Evolutionary conservation across 345 rosid species (phyloP).

Genomic region (Boechera stricta): DNA sequence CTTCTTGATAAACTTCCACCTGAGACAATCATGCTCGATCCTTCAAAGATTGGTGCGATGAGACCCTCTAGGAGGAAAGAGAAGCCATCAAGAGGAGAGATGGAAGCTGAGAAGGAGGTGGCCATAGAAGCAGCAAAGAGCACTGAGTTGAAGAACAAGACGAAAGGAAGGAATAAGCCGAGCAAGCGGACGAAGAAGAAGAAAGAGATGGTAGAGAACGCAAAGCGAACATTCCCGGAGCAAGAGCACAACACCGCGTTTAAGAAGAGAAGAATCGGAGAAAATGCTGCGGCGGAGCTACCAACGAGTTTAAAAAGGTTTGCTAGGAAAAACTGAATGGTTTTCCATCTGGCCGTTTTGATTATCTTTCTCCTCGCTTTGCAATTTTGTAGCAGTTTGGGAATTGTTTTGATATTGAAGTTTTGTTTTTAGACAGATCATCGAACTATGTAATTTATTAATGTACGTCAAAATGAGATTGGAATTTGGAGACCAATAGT

Average conservation of each 20-base stretch:
- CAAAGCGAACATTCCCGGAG: slow-evolving; percentile 76
- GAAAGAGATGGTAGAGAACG: slow-evolving; percentile 56
- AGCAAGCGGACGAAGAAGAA: slow-evolving; percentile 72
- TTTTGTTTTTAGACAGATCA: not conserved
- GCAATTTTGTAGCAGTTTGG: slow-evolving; percentile 11
- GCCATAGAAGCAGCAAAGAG: slow-evolving; percentile 68
- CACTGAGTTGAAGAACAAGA: slow-evolving; percentile 63
- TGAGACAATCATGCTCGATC: slow-evolving; percentile 87
- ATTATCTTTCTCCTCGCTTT: not conserved
- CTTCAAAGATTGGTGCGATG: slow-evolving; percentile 83
- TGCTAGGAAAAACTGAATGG: slow-evolving; percentile 27
- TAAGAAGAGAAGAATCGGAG: slow-evolving; percentile 64
- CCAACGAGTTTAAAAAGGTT: slow-evolving; percentile 50
- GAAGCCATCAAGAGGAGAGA: slow-evolving; percentile 61
- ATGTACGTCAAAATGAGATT: not conserved
- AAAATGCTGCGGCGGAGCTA: slow-evolving; percentile 54
- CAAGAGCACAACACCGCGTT: slow-evolving; percentile 48
- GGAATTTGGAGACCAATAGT: not conserved
- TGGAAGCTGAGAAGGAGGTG: slow-evolving; percentile 68
- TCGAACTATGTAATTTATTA: not conserved
- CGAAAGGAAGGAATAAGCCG: slow-evolving; percentile 84
- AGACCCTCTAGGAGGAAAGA: slow-evolving; percentile 61
- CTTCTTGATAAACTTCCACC: slow-evolving; percentile 97
- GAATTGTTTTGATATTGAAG: not conserved
- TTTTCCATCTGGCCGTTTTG: not conserved